phyloP scores from a whole-genome alignment of 1,139 yeast species.

The Suzukiozyma palmioleophila region DNA sequence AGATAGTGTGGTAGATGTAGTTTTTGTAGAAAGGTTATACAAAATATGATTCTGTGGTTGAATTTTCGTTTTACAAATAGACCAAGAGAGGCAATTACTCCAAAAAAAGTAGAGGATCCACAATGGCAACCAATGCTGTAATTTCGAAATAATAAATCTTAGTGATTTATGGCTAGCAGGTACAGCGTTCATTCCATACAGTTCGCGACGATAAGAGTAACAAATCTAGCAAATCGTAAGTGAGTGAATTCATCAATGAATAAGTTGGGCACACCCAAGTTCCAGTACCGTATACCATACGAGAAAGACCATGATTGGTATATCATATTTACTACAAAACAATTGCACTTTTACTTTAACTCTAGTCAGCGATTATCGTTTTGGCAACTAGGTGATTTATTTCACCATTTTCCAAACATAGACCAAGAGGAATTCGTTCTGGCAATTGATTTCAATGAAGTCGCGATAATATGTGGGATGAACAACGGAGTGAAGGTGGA shows the following conservation, averaged over 20 bases:
- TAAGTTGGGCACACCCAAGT: constrained; percentile 11
- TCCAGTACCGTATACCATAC: constrained; percentile 18
- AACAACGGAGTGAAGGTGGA: constrained; percentile 22
- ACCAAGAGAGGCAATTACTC: no score
- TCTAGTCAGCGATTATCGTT: constrained; percentile 15
- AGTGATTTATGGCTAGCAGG: no score
- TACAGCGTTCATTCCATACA: not conserved
- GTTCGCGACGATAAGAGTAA: not conserved
- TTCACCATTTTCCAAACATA: constrained; percentile 11
- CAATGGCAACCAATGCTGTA: no score
- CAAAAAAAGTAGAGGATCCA: no score
- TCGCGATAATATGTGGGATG: constrained; percentile 28
- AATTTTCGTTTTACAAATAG: no score
- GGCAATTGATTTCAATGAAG: constrained; percentile 27
- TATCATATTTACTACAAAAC: constrained; percentile 24
- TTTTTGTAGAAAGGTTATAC: no score
- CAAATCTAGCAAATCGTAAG: not conserved
- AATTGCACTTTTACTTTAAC: constrained; percentile 31
- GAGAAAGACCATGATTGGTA: constrained; percentile 20
- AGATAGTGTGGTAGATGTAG: not conserved
- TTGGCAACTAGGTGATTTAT: constrained; percentile 33
- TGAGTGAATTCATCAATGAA: constrained; percentile 5
- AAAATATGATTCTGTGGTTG: no score
- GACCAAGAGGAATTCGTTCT: constrained; percentile 15
- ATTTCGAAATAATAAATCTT: no score